Base-by-base conservation (phyloP, 1,284 basidiomycete species). In the Lentinus polychrous region DNA sequence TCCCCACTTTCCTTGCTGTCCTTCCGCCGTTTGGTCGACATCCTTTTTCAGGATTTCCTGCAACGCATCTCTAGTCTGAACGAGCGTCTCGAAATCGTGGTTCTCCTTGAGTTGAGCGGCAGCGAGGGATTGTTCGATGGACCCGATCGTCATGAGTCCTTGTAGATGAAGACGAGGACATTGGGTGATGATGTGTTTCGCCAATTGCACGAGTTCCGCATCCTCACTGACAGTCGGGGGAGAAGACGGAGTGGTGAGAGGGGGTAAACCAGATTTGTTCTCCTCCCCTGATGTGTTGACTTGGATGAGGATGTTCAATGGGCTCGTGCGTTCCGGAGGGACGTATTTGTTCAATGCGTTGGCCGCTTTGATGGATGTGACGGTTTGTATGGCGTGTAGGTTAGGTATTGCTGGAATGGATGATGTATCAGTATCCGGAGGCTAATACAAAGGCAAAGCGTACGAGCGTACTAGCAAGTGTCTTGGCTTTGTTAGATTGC, bases 111-210 rank as follows among this genome's bases (percentile, higher is more conserved):
- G 27, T 3, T 73, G 70, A 2, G 64, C 61, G 1, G 69, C 69
- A 5, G 75, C 71, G 14, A 86, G 73, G 1, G 88, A 91, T 51
- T 83, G 75, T 38, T 82, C 75, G 48, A 88, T 75, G 3, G 92
- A 82, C 1, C 96, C 95, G 58, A 99, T 99, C 0, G 95, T 98
- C 95, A 99, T 99, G 35, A 99, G 69, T 3, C 95, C 96, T 37
- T 83, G 78, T 2, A 99, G 68, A 15, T 74, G 75, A 32, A 99
- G 74, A 15, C 71, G 72, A 0, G 89, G 86, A 63, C 95, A 99
- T 24, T 74, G 66, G 0, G 67, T 65, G 49, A 94, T 61, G 60
- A 99, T 75, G 57, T 90, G 80, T 38, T 66, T 69, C 1, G 90
- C 93, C 14, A 98, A 76, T 42, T 75, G 66, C 32, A 78, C 66